phyloP scores from a whole-genome alignment of 106 monocot genomes.

The Gastrodia elata region DNA sequence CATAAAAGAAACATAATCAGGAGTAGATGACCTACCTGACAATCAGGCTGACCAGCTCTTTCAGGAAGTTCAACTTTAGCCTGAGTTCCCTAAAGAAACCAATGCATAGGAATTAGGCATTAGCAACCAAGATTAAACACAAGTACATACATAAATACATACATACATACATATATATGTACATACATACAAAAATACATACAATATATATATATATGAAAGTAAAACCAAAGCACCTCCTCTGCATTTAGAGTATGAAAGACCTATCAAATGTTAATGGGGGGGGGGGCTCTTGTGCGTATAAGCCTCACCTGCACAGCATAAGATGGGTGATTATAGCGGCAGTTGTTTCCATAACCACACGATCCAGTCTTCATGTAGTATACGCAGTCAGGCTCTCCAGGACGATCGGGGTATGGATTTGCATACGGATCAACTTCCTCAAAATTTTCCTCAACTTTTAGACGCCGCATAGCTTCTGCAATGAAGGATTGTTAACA shows the following conservation, averaged over 20 bases:
- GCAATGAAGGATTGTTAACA: conserved; percentile 6
- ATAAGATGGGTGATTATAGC: conserved; percentile 63
- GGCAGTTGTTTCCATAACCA: conserved; percentile 70
- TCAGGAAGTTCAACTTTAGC: conserved; percentile 47
- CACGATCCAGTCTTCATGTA: conserved; percentile 69
- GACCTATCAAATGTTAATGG: background rate
- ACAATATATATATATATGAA: background rate
- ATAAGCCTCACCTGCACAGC: conserved; percentile 25
- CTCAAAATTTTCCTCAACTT: conserved; percentile 14
- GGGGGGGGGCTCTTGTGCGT: background rate
- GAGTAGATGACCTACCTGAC: conserved; percentile 41
- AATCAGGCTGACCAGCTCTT: conserved; percentile 82
- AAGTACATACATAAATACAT: background rate
- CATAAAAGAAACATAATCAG: background rate
- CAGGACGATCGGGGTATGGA: conserved; percentile 52
- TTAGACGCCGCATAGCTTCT: conserved; percentile 32
- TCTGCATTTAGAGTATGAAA: background rate
- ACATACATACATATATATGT: background rate
- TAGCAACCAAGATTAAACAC: background rate
- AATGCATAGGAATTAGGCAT: background rate
- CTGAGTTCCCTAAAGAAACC: conserved; percentile 30
- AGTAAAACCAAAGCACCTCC: background rate
- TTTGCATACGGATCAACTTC: conserved; percentile 14
- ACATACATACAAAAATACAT: no score
- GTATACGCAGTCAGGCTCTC: conserved; percentile 63